phyloP scores from a whole-genome alignment of 2,329 filamentous ascomycete genomes.

The Cytospora chrysosperma region DNA sequence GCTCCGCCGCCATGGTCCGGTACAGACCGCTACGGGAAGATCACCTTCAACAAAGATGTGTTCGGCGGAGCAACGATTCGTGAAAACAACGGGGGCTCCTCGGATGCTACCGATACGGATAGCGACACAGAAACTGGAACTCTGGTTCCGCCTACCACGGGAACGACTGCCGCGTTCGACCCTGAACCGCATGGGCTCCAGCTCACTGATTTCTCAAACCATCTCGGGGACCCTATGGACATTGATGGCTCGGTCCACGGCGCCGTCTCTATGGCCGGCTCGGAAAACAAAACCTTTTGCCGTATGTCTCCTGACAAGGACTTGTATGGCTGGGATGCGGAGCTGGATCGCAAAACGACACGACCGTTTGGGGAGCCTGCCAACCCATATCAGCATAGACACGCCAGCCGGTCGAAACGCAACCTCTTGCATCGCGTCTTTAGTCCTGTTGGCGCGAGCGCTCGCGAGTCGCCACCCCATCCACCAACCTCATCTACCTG shows the following conservation, averaged over 20 bases:
- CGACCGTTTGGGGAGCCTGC: constrained; percentile 13
- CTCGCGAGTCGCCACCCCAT: constrained; percentile 9
- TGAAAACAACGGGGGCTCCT: constrained; percentile 8
- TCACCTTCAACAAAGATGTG: background rate
- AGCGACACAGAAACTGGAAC: constrained; percentile 20
- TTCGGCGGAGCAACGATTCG: constrained; percentile 2
- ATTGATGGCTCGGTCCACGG: constrained; percentile 15
- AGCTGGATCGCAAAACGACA: constrained; percentile 25
- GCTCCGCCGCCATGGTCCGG: constrained; percentile 18
- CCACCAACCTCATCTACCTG: constrained; percentile 3
- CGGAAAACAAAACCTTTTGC: constrained; percentile 19
- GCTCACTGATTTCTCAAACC: constrained; percentile 35
- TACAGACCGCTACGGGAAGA: background rate
- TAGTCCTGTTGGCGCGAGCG: constrained; percentile 13
- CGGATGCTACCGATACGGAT: constrained; percentile 21
- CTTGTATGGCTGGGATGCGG: constrained; percentile 33
- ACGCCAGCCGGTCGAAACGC: constrained; percentile 21
- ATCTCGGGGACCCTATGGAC: constrained; percentile 24
- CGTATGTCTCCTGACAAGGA: constrained; percentile 26
- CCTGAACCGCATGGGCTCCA: constrained; percentile 22
- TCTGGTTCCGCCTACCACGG: constrained; percentile 9
- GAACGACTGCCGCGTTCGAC: constrained; percentile 8
- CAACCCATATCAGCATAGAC: constrained; percentile 10
- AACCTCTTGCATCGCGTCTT: constrained; percentile 24
- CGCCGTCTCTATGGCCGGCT: constrained; percentile 23